Conservation (phyloP, 768 basidiomycete genomes). For the Lactarius akahatsu region DNA sequence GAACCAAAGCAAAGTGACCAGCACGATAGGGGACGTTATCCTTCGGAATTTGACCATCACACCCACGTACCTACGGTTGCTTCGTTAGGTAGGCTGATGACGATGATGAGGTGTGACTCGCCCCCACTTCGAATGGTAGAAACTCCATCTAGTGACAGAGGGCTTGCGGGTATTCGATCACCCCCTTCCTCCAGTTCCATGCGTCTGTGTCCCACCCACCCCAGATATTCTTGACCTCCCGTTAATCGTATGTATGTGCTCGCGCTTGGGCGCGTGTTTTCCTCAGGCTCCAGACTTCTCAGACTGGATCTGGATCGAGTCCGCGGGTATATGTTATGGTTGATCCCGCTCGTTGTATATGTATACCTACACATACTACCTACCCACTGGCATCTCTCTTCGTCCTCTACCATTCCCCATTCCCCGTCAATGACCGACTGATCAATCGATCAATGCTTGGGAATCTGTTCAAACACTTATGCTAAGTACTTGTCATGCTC, state of each 20-base stretch:
- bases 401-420: background rate
- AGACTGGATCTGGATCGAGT: background rate
- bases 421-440: background rate
- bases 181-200: too few relatives aligned
- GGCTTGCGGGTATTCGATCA: background rate
- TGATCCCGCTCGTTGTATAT: background rate
- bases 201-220: too few relatives aligned
- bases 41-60: too few relatives aligned
- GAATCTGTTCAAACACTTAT: background rate
- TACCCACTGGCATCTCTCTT: too few relatives aligned
- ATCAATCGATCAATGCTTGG: background rate
- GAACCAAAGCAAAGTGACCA: constrained; percentile 7
- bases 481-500: background rate
- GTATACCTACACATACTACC: background rate
- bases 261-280: too few relatives aligned
- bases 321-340: background rate
- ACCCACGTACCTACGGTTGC: too few relatives aligned
- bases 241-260: background rate
- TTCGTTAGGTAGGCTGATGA: too few relatives aligned
- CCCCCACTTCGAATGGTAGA: too few relatives aligned
- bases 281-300: too few relatives aligned
- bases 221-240: background rate
- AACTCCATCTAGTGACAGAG: too few relatives aligned
- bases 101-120: constrained; percentile 5
- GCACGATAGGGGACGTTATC: too few relatives aligned